A percentile compares a stretch with the other conserved stretches of the same genome.
Evolutionary conservation across 306 rosid genomes (phyloP).

Genomic region (Canavalia gladiata): DNA sequence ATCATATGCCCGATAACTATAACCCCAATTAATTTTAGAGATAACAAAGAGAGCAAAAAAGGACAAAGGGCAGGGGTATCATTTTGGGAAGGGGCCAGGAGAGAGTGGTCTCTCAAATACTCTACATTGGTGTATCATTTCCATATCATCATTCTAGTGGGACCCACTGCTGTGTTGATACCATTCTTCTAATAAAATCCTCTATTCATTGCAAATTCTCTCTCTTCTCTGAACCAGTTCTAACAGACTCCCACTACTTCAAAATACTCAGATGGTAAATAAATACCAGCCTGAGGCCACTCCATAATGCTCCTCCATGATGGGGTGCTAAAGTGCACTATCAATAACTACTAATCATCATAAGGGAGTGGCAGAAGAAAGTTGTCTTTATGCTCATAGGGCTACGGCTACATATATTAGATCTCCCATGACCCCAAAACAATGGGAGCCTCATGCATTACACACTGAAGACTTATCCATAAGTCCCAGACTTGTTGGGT

Average conservation of each 20-base stretch:
- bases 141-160: neutral
- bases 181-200: neutral
- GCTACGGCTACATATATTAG: neutral
- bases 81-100: neutral
- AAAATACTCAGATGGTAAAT: neutral
- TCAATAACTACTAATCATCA: neutral
- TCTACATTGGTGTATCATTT: neutral
- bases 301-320: neutral
- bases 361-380: neutral
- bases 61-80: neutral
- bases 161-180: neutral
- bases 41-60: neutral
- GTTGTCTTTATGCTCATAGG: neutral
- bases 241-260: neutral
- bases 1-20: neutral
- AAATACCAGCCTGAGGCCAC: neutral
- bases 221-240: neutral
- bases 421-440: neutral
- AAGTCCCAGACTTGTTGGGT: neutral
- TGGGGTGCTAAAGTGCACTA: neutral
- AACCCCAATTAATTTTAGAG: neutral
- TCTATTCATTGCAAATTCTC: neutral
- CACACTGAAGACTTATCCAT: neutral
- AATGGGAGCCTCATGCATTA: neutral
- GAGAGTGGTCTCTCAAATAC: constrained; percentile 4